Base-by-base conservation (phyloP, 306 rosid species). In the Phaseolus lunatus region DNA sequence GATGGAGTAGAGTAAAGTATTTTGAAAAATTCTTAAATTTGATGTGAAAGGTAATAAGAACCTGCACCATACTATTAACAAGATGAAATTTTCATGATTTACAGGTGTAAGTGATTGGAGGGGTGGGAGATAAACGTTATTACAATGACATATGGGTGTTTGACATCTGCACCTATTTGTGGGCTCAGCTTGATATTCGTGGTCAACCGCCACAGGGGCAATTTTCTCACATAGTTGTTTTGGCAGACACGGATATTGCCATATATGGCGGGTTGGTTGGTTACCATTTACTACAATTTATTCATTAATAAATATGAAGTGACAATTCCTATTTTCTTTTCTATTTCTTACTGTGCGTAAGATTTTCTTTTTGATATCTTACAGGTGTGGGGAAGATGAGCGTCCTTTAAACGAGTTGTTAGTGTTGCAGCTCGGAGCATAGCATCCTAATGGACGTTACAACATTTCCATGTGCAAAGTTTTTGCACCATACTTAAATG, bases 311-410 rank as follows among this genome's bases (percentile, higher is more conserved):
- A 66, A 66, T 66, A 52, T 66, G 52, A 66, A 10, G 7, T 20
- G 71, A 66, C 71, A 64, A 37, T 64, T 18, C 69, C 29, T 20
- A 9, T 47, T 20, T 8, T 2, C 2, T 7, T 63, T 71, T 72
- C 63, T 49, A 9, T 76, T 62, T 45, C 11, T 20, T 58, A 9
- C 11, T 7, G 16, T 19, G 18, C 6, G 15, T 9, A 0, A 49
- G 12, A 29, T 37, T n/a, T 61, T 72, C 48, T 1, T 26, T 73
- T 23, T 56, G 37, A 80, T 59, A 27, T 14, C 49, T 62, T 41
- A 35, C 84, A 95, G 99, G 75, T 95, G 99, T 61, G 97, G 99
- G 50, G 97, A 95, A 82, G 97, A 92, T 33, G 99, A 95, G 76
- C 94, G 92, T 43, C 99, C 99, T 72, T 88, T 95, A 61, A 86